Percentiles rank a stretch among this genome's conserved stretches.
phyloP scores from a whole-genome alignment of 495 filamentous ascomycete species.

The Sphaerosporella brunnea region DNA sequence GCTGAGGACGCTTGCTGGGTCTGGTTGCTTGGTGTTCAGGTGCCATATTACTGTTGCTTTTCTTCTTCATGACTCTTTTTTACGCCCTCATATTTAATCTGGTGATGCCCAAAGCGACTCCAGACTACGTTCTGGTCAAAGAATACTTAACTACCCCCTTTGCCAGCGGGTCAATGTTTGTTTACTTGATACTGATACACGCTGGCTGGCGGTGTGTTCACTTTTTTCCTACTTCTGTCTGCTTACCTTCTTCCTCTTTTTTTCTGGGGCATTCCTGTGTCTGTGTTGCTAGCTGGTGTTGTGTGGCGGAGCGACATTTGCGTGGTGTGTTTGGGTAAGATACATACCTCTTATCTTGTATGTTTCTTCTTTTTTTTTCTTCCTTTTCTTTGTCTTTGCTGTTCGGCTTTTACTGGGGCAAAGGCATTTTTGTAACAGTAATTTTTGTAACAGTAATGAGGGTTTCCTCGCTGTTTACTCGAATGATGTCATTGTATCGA shows the following conservation, averaged over 20 bases:
- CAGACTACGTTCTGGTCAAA: too few relatives aligned
- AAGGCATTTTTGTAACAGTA: not conserved
- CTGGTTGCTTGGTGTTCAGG: too few relatives aligned
- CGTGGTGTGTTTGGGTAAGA: not conserved
- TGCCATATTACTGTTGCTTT: too few relatives aligned
- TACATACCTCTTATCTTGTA: not conserved
- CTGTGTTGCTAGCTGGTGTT: not conserved
- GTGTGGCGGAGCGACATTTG: not conserved
- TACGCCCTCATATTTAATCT: too few relatives aligned
- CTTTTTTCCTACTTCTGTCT: constrained; percentile 1
- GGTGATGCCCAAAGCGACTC: too few relatives aligned
- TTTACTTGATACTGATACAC: too few relatives aligned
- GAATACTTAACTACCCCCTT: too few relatives aligned
- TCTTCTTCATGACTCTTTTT: too few relatives aligned
- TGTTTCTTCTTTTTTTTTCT: not conserved
- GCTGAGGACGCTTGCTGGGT: too few relatives aligned
- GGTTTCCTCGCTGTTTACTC: not conserved
- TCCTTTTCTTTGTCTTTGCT: not conserved
- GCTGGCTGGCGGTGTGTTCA: too few relatives aligned
- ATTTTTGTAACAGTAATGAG: not conserved
- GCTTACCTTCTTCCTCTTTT: not conserved
- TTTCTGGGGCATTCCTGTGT: not conserved
- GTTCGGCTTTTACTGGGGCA: not conserved
- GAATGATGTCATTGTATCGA: not conserved
- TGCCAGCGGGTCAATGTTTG: too few relatives aligned